A percentile compares a stretch with the other conserved stretches of the same genome.
These are phyloP conservation scores for Coelastrella sp. DNA, from an alignment of 139 green algal species.

Conservation along the genomic window DNA sequence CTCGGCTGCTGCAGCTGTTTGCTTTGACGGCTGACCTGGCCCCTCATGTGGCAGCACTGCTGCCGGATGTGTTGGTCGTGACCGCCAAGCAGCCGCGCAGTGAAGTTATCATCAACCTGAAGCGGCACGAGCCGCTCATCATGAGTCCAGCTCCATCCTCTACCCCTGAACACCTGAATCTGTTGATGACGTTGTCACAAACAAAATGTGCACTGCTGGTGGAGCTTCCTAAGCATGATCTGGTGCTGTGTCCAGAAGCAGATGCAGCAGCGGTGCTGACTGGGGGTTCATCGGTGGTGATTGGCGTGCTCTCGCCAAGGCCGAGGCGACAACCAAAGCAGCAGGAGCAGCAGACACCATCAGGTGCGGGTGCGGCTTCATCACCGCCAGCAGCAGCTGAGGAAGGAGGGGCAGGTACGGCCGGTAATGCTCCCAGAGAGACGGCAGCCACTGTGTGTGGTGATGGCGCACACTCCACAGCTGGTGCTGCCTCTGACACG, in stretches of 20 bases:
- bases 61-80: constrained; percentile 18
- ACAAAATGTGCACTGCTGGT: constrained; percentile 28
- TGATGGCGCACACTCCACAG: background rate
- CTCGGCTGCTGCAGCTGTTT: constrained; percentile 14
- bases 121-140: constrained; percentile 29
- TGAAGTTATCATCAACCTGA: constrained; percentile 12
- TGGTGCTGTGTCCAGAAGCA: constrained; percentile 32
- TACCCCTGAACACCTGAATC: background rate
- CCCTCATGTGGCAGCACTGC: background rate
- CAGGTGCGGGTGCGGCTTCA: background rate
- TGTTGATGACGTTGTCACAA: background rate
- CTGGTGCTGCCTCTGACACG: background rate
- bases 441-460: background rate
- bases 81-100: background rate
- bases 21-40: background rate
- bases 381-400: background rate
- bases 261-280: background rate
- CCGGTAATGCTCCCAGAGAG: background rate
- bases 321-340: background rate
- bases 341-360: background rate
- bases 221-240: background rate
- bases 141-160: background rate
- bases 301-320: background rate
- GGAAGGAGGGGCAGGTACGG: background rate
- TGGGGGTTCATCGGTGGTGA: background rate